These are phyloP conservation scores for Flaveria brownii DNA, from an alignment of 129 eudicot genomes.

Conservation along the genomic window DNA sequence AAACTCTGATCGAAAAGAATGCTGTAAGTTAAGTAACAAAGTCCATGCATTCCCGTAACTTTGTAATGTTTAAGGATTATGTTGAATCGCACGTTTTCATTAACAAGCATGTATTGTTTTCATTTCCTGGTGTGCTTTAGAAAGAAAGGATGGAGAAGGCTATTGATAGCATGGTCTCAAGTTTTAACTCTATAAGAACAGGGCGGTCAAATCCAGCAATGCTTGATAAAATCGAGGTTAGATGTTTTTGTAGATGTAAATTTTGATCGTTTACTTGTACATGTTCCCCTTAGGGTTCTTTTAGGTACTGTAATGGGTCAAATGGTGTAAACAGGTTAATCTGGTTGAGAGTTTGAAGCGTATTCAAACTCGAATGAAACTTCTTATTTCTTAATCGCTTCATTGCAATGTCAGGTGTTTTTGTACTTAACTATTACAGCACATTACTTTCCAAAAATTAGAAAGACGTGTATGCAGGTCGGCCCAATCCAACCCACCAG, in stretches of 20 bases:
- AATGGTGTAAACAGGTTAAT: neutral
- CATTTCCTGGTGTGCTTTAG: conserved; percentile 35
- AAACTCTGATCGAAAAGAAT: conserved; percentile 61
- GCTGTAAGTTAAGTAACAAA: conserved; percentile 49
- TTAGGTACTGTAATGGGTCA: neutral
- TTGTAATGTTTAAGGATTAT: neutral
- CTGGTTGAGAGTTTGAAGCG: neutral
- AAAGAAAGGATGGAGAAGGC: conserved; percentile 95
- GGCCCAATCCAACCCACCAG: neutral
- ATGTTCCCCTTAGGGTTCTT: neutral
- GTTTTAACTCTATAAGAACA: conserved; percentile 79
- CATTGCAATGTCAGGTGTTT: neutral
- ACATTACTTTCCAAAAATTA: neutral
- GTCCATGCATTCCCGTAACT: neutral
- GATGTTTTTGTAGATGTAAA: neutral
- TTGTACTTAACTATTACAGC: neutral
- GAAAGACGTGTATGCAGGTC: neutral
- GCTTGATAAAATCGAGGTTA: conserved; percentile 88
- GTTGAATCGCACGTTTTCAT: neutral
- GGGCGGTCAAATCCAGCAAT: conserved; percentile 91
- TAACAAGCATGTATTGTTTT: neutral
- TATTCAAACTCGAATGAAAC: neutral
- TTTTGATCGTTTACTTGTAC: neutral
- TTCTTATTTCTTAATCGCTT: neutral
- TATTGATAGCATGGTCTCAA: conserved; percentile 65